Evolutionary conservation across 805 yeast species (phyloP), one percentile per base, ranked within the genome.

Genomic region (Wickerhamomyces xylosicus): DNA sequence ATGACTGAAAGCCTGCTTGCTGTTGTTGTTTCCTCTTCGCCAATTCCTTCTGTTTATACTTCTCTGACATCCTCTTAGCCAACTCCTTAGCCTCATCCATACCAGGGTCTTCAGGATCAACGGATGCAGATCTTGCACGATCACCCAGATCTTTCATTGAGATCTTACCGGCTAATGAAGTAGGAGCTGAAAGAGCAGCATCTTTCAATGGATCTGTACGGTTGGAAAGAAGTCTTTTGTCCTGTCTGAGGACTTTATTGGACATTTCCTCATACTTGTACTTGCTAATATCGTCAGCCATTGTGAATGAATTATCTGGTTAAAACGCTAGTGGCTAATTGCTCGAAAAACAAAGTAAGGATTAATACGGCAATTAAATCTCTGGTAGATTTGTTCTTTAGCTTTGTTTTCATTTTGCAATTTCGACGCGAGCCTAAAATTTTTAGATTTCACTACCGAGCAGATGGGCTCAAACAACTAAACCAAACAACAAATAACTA

Each of bases 211-310:
- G 66, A 36, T 58, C 64, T 34, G 65, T 53, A 34, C 56, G 61
- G 43, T 53, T 58, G 36, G 71, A 69, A 37, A 73, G 54, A 31
- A 75, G 61, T 37, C 78, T 57, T 43, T 68, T 64, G 53, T 80
- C 85, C 44, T 70, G 72, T 45, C 69, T 62, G 21, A 79, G 66
- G 44, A 85, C 90, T 63, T 79, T 79, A 49, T 79, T 82, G 37
- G 94, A 71, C 87, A 85, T 80, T 53, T 74, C 84, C 54, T 77
- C 81, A 48, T 77, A 74, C 47, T 76, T 69, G 57, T 77, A 79
- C 34, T 53, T 49, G 41, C 44, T 42, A 27, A 46, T 36, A 34
- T 51, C 50, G 19, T 49, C 52, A 17, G 49, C 31, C 54, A 47
- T 50, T 17, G 13, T 37, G 33, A 14, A 9, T n/a, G n/a, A n/a